Base-by-base conservation (phyloP, 768 basidiomycete genomes). In the Nidularia pulvinata region DNA sequence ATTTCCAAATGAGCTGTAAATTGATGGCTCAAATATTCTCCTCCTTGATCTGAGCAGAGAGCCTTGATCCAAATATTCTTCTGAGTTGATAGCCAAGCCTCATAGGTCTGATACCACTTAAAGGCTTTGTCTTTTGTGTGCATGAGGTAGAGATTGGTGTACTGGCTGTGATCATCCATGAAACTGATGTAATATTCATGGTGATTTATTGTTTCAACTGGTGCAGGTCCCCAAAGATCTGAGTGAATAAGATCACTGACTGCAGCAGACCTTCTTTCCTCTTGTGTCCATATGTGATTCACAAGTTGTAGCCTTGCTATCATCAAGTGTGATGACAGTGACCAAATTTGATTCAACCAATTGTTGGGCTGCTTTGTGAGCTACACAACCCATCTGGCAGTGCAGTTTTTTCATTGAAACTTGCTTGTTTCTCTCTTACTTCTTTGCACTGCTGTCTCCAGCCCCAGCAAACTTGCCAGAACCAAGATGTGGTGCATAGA, bases 221-320 rank as follows among this genome's bases (percentile, higher is more conserved):
- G 59, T 0, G 69, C 63, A 4, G 70, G 75, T 14, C 73, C 72
- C 72, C 76, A 79, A 1, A 79, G 19, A 54, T 78, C 68, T 0
- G 64, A 59, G 57, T 76, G 67, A 4, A 76, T 42, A 13, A 55
- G 35, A 6, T 59, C 54, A 6, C 59, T 52, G 51, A 61, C 55
- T 6, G 46, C 44, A 10, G 37, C 16, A 39, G 37, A 10, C 35
- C 45, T 37, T 37, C 48, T 36, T 7, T 47, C 52, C 49, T 57
- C 22, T 13, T 55, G 49, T 14, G 65, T 61, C 48, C 19, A 19
- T 19, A 19, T 48, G 33, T 14, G 62, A 58, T 6, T 69, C 57
- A 57, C 71, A 74, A 19, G 19, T 13, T 7, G 50, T 22, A 22
- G 54, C 50, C 7, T 52, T 33, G 43, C 51, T 52, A 36, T 60